These are phyloP conservation scores for Neonectria faginata DNA, from an alignment of 2,329 filamentous ascomycete genomes.

Conservation along the genomic window DNA sequence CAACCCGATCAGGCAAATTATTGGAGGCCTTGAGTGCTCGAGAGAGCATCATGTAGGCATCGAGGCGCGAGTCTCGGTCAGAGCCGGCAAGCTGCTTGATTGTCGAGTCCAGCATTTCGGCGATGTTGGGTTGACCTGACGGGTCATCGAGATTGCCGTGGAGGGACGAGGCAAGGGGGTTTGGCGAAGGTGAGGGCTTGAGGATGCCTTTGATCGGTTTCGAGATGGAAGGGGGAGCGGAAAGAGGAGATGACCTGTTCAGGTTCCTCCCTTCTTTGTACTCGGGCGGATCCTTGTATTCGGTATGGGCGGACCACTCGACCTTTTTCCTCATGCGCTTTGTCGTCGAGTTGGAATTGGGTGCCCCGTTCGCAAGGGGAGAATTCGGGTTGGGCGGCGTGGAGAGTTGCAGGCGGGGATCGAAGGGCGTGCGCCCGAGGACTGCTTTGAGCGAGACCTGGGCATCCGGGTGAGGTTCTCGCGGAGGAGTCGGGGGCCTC, in stretches of 20 bases:
- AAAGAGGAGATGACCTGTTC: constrained; percentile 55
- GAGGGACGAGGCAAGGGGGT: constrained; percentile 56
- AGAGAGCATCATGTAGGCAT: constrained; percentile 87
- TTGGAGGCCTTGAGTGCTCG: constrained; percentile 84
- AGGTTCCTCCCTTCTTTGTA: constrained; percentile 55
- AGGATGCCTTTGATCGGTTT: constrained; percentile 77
- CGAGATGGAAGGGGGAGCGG: constrained; percentile 54
- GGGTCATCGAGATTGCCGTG: constrained; percentile 57
- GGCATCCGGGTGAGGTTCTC: constrained; percentile 59
- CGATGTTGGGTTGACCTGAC: constrained; percentile 66
- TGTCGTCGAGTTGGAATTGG: constrained; percentile 57
- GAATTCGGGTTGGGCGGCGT: constrained; percentile 66
- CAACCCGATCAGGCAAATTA: constrained; percentile 79
- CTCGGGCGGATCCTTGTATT: constrained; percentile 66
- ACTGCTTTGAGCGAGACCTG: constrained; percentile 52
- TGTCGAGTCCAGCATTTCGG: constrained; percentile 86
- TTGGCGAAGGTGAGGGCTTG: constrained; percentile 72
- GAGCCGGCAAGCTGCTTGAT: constrained; percentile 82
- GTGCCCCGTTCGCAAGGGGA: constrained; percentile 55
- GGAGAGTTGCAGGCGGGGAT: constrained; percentile 54
- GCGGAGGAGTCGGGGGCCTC: constrained; percentile 76
- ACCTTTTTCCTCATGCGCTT: constrained; percentile 64
- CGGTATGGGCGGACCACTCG: constrained; percentile 67
- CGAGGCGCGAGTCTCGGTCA: constrained; percentile 78
- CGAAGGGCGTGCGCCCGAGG: constrained; percentile 53